These are phyloP conservation scores for Telopea speciosissima DNA, from an alignment of 177 flowering plant genomes.

Conservation along the genomic window DNA sequence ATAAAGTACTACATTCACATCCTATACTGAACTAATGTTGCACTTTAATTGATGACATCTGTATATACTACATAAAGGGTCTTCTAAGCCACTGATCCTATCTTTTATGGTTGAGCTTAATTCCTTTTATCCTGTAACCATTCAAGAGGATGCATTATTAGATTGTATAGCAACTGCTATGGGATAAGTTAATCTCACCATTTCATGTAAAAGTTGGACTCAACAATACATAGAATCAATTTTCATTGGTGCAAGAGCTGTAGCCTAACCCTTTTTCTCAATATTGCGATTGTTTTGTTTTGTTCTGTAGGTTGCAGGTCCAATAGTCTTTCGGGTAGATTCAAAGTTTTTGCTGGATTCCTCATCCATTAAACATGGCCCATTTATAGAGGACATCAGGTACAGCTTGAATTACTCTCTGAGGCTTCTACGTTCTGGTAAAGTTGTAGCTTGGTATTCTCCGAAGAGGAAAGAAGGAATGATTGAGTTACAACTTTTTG, in stretches of 20 bases:
- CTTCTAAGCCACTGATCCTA: not conserved
- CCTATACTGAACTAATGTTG: not conserved
- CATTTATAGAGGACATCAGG: conserved; percentile 56
- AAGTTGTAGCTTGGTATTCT: conserved; percentile 91
- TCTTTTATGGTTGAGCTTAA: not conserved
- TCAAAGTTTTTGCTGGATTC: conserved; percentile 48
- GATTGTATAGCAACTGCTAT: not conserved
- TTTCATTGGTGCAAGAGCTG: not conserved
- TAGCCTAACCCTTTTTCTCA: not conserved
- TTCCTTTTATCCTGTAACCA: not conserved
- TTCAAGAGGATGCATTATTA: not conserved
- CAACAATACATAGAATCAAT: not conserved
- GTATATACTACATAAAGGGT: not conserved
- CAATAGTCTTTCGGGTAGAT: conserved; percentile 69
- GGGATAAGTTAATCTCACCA: not conserved
- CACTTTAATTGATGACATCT: not conserved
- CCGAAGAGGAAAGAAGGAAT: conserved; percentile 92
- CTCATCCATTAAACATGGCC: conserved; percentile 23
- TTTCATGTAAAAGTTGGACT: not conserved
- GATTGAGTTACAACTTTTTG: conserved; percentile 79
- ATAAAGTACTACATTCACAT: not conserved
- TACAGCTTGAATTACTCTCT: conserved; percentile 72
- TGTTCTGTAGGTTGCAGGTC: conserved; percentile 69
- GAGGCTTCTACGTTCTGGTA: conserved; percentile 55
- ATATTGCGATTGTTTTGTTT: not conserved